Evolutionary conservation across 1,284 basidiomycete species (phyloP).

Genomic region (Dichomitus squalens): DNA sequence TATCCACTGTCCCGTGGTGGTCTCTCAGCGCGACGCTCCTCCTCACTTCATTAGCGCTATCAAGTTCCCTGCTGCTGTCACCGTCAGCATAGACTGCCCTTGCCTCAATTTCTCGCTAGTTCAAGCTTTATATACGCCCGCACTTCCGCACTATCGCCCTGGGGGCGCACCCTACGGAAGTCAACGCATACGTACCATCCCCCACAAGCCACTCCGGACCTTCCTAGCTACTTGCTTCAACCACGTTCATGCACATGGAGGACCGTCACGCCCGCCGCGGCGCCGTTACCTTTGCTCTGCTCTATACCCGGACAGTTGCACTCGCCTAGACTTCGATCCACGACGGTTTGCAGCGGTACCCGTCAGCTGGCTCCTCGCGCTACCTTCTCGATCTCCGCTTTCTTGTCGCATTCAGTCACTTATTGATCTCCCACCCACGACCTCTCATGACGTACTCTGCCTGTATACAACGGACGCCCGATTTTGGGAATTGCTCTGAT

Average conservation of each 20-base stretch:
- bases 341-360: background rate
- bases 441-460: slow-evolving; percentile 15
- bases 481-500: slow-evolving; percentile 4
- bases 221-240: background rate
- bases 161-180: slow-evolving; percentile 1
- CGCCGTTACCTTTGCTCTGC: slow-evolving; percentile 15
- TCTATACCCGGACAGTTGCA: slow-evolving; percentile 21
- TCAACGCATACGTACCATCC: background rate
- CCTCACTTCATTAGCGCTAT: slow-evolving; percentile 6
- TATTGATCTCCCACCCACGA: slow-evolving; percentile 12
- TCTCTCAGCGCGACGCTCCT: slow-evolving; percentile 5
- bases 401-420: background rate
- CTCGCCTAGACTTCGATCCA: slow-evolving; percentile 1
- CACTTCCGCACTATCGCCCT: background rate
- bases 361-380: background rate
- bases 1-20: slow-evolving; percentile 8
- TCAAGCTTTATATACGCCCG: background rate
- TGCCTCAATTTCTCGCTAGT: too few species aligned
- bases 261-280: background rate
- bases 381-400: background rate
- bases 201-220: slow-evolving; percentile 1
- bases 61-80: slow-evolving; percentile 10
- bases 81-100: slow-evolving; percentile 17
- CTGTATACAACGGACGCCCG: slow-evolving; percentile 3
- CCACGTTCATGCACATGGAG: background rate